A percentile compares a stretch with the other conserved stretches of the same genome.
phyloP scores from a whole-genome alignment of 2,329 filamentous ascomycete genomes.

The Cladorrhinum sp. region DNA sequence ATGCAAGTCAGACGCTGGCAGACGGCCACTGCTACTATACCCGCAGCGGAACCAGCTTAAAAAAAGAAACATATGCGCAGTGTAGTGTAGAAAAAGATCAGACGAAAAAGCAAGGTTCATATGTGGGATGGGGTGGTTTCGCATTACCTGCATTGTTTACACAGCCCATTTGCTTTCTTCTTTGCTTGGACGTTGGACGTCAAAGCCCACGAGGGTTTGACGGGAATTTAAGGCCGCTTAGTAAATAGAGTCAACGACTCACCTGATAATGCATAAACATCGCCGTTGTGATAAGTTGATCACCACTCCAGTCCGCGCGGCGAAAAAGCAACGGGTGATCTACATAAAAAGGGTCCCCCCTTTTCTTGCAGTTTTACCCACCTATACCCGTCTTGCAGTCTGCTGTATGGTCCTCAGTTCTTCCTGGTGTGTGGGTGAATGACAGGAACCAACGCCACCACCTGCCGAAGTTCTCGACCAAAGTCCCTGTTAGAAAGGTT shows the following conservation, averaged over 20 bases:
- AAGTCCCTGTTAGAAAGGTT: slow-evolving; percentile 11
- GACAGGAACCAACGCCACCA: no score
- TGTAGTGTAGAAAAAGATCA: no score
- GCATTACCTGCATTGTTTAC: background rate
- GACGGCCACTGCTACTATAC: background rate
- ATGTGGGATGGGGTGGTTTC: background rate
- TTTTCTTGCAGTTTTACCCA: no score
- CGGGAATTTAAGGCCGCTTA: background rate
- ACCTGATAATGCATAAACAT: background rate
- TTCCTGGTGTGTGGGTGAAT: no score
- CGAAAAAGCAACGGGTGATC: slow-evolving; percentile 2
- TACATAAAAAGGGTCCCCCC: background rate
- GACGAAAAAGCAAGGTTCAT: background rate
- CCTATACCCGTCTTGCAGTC: no score
- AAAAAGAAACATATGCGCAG: background rate
- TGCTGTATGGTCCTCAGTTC: no score
- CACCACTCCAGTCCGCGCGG: no score
- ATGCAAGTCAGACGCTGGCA: no score
- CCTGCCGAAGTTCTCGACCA: no score
- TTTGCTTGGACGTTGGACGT: background rate
- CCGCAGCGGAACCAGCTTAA: background rate
- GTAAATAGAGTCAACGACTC: background rate
- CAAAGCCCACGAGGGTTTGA: background rate
- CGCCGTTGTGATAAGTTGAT: background rate
- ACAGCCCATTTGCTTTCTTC: background rate